phyloP scores from a whole-genome alignment of 495 filamentous ascomycete genomes.

The Penicillium angulare region DNA sequence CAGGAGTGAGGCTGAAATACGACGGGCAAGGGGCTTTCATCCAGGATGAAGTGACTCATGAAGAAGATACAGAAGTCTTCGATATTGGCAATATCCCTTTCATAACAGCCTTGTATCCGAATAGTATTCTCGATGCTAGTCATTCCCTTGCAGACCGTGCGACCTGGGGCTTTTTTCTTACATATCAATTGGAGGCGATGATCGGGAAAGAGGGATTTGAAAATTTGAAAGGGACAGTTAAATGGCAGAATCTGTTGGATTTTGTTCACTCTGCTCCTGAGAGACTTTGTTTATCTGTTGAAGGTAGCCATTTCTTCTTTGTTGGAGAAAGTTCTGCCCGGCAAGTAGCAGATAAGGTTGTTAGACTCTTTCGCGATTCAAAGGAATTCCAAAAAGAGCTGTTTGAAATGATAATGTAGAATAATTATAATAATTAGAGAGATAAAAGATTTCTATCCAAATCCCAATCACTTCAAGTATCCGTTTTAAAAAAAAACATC shows the following conservation, averaged over 20 bases:
- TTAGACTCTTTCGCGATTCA: constrained; percentile 7
- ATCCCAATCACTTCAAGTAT: no score
- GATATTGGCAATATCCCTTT: constrained; percentile 16
- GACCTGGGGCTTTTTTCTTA: constrained; percentile 20
- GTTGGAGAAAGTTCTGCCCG: constrained; percentile 19
- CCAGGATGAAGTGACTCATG: constrained; percentile 11
- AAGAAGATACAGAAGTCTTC: constrained; percentile 19
- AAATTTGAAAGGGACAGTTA: constrained; percentile 5
- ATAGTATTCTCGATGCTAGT: constrained; percentile 8
- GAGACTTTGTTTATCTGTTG: constrained; percentile 9
- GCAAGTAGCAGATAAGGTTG: constrained; percentile 10
- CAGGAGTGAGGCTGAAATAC: constrained; percentile 15
- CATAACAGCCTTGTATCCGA: constrained; percentile 15
- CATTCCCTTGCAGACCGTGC: constrained; percentile 17
- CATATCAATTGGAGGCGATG: constrained; percentile 13
- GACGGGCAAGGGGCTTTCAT: constrained; percentile 8
- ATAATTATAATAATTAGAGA: background rate
- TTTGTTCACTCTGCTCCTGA: constrained; percentile 18
- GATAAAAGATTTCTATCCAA: no score
- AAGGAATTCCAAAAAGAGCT: background rate
- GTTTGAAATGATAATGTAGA: background rate
- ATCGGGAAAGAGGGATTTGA: constrained; percentile 6
- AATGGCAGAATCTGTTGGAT: constrained; percentile 15
- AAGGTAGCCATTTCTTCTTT: constrained; percentile 30
- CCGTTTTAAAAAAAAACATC: no score